Conservation (phyloP, 768 basidiomycete species). For the Xerocomus potaroensis region DNA sequence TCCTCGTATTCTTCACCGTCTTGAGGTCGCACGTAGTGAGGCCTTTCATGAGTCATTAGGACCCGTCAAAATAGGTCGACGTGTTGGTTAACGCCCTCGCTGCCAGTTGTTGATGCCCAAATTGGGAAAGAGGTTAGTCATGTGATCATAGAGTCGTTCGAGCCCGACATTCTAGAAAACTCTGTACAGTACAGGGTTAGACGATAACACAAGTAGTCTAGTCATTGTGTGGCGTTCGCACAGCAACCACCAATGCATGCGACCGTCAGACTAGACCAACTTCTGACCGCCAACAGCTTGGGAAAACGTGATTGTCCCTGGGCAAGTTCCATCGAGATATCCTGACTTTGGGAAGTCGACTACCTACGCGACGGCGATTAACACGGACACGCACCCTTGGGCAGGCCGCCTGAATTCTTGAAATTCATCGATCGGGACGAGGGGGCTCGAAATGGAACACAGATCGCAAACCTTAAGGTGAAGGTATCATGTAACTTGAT, state of each 20-base stretch:
- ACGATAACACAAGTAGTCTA: too few relatives aligned
- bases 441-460: slow-evolving; percentile 10
- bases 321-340: slow-evolving; percentile 9
- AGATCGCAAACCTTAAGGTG: background rate
- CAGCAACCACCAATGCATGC: background rate
- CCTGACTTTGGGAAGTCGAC: slow-evolving; percentile 2
- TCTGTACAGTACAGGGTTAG: too few relatives aligned
- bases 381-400: slow-evolving; percentile 19
- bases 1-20: slow-evolving; percentile 49
- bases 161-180: background rate
- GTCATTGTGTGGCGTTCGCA: background rate
- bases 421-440: background rate
- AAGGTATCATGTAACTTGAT: background rate
- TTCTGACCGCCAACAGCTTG: background rate
- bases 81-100: background rate
- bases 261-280: background rate
- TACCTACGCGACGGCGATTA: slow-evolving; percentile 23
- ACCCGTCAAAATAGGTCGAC: background rate
- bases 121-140: slow-evolving; percentile 8
- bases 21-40: slow-evolving; percentile 22
- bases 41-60: slow-evolving; percentile 21
- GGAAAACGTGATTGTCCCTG: background rate
- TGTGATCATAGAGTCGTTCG: slow-evolving; percentile 13
- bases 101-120: background rate
- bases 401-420: slow-evolving; percentile 8